A percentile compares a stretch with the other conserved stretches of the same genome.
Evolutionary conservation across 2,329 filamentous ascomycete genomes (phyloP).

Genomic region (Fusarium pseudoanthophilum): DNA sequence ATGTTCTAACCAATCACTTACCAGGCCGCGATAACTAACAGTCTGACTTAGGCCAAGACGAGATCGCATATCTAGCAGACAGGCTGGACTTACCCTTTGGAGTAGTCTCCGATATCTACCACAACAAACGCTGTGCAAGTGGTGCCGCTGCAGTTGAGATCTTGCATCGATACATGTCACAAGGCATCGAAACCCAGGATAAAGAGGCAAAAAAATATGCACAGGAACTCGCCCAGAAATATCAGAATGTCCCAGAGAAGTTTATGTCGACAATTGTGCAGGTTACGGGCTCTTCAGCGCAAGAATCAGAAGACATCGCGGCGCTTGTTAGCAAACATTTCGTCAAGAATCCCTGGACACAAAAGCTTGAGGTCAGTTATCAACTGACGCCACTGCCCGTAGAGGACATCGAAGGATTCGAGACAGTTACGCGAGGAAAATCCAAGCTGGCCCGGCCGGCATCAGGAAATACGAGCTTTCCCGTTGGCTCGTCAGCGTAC

Average conservation of each 20-base stretch:
- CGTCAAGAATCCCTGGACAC: slow-evolving; percentile 51
- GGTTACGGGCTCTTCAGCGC: slow-evolving; percentile 49
- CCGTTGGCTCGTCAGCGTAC: slow-evolving; percentile 32
- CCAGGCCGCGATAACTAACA: not conserved
- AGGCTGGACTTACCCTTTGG: slow-evolving; percentile 54
- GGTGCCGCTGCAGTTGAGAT: slow-evolving; percentile 56
- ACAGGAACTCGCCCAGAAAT: slow-evolving; percentile 51
- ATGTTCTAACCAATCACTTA: slow-evolving; percentile 1
- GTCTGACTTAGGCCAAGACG: slow-evolving; percentile 47
- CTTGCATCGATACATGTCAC: slow-evolving; percentile 55
- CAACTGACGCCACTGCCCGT: slow-evolving; percentile 51
- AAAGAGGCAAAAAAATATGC: slow-evolving; percentile 46
- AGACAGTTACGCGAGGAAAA: slow-evolving; percentile 27
- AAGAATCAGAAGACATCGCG: slow-evolving; percentile 55
- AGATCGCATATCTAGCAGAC: slow-evolving; percentile 58
- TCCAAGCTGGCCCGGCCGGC: slow-evolving; percentile 12
- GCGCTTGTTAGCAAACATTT: slow-evolving; percentile 56
- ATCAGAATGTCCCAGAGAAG: slow-evolving; percentile 56
- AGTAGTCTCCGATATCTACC: slow-evolving; percentile 56
- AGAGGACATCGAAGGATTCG: slow-evolving; percentile 48
- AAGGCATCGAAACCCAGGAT: slow-evolving; percentile 50
- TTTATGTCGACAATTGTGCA: slow-evolving; percentile 57
- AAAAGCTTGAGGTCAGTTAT: slow-evolving; percentile 53
- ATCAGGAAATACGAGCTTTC: not conserved
- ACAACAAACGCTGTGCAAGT: slow-evolving; percentile 51